These are phyloP conservation scores for Viridothelium virens DNA, from an alignment of 495 filamentous ascomycete species.

Conservation along the genomic window DNA sequence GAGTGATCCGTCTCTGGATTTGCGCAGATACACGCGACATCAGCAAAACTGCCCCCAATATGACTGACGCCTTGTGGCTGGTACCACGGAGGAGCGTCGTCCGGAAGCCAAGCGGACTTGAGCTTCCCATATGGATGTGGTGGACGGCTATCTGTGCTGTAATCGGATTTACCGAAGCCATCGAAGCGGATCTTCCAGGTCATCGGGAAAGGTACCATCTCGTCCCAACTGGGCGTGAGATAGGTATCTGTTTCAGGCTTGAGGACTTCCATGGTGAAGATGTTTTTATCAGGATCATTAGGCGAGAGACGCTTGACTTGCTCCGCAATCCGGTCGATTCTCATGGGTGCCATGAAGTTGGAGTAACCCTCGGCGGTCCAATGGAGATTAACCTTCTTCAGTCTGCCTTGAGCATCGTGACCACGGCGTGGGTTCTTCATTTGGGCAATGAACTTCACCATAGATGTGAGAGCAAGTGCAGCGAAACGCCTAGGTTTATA, in stretches of 20 bases:
- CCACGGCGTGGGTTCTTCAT: conserved; percentile 10
- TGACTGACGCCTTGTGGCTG: conserved; percentile 11
- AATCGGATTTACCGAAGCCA: conserved; percentile 9
- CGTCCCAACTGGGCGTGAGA: conserved; percentile 12
- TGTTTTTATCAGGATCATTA: conserved; percentile 9
- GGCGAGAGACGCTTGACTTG: conserved; percentile 9
- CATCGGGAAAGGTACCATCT: conserved; percentile 12
- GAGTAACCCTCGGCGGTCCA: conserved; percentile 10
- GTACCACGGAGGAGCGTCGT: conserved; percentile 12
- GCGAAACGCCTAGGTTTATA: conserved; percentile 2
- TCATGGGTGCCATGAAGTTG: conserved; percentile 9
- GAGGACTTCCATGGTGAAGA: conserved; percentile 13
- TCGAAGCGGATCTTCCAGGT: conserved; percentile 11
- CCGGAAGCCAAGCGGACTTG: conserved; percentile 12
- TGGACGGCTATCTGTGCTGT: conserved; percentile 7
- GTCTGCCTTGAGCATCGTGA: conserved; percentile 11
- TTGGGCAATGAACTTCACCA: conserved; percentile 10
- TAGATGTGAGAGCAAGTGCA: conserved; percentile 5
- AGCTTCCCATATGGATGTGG: conserved; percentile 8
- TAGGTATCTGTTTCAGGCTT: conserved; percentile 10
- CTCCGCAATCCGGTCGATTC: conserved; percentile 11
- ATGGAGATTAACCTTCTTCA: conserved; percentile 10
- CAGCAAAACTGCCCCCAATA: conserved; percentile 9
- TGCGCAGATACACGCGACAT: conserved; percentile 10
- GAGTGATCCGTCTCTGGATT: neutral